A percentile compares a stretch with the other conserved stretches of the same genome.
phyloP scores from a whole-genome alignment of 2,329 filamentous ascomycete species.

The Colletotrichum simmondsii region DNA sequence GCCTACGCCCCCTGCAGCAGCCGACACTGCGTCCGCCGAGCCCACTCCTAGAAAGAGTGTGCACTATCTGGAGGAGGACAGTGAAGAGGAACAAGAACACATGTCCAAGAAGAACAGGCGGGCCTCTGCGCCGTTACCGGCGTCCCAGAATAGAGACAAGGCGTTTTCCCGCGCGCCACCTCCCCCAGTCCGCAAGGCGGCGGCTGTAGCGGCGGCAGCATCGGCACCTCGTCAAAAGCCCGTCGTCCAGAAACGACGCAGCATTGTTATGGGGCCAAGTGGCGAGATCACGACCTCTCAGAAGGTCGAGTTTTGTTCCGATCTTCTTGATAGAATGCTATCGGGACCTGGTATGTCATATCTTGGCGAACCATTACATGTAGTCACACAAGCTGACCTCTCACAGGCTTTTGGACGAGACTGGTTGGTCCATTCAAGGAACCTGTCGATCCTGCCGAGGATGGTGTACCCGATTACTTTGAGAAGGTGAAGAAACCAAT shows the following conservation, averaged over 20 bases:
- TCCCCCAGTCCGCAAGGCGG: conserved; percentile 42
- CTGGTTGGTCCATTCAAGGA: conserved; percentile 71
- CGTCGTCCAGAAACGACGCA: conserved; percentile 45
- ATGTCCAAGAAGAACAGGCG: conserved; percentile 55
- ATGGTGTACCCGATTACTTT: conserved; percentile 71
- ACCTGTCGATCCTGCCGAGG: conserved; percentile 65
- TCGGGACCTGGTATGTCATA: conserved; percentile 64
- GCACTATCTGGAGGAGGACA: conserved; percentile 58
- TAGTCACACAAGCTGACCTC: conserved; percentile 17
- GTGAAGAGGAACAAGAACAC: conserved; percentile 49
- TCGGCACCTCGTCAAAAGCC: conserved; percentile 46
- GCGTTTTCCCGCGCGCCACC: conserved; percentile 19
- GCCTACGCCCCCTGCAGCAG: conserved; percentile 40
- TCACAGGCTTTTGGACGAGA: conserved; percentile 72
- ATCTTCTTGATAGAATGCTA: conserved; percentile 69
- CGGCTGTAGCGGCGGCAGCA: conserved; percentile 24
- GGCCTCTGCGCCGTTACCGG: conserved; percentile 46
- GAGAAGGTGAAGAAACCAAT: conserved; percentile 70
- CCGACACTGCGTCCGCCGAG: conserved; percentile 35
- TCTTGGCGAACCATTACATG: background rate
- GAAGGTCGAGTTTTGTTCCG: conserved; percentile 68
- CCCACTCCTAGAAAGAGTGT: conserved; percentile 55
- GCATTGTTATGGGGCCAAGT: conserved; percentile 41
- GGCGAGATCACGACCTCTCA: conserved; percentile 32
- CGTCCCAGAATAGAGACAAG: conserved; percentile 20